These are phyloP conservation scores for Penicillium sclerotigenum DNA, from an alignment of 2,329 filamentous ascomycete species.

Conservation along the genomic window DNA sequence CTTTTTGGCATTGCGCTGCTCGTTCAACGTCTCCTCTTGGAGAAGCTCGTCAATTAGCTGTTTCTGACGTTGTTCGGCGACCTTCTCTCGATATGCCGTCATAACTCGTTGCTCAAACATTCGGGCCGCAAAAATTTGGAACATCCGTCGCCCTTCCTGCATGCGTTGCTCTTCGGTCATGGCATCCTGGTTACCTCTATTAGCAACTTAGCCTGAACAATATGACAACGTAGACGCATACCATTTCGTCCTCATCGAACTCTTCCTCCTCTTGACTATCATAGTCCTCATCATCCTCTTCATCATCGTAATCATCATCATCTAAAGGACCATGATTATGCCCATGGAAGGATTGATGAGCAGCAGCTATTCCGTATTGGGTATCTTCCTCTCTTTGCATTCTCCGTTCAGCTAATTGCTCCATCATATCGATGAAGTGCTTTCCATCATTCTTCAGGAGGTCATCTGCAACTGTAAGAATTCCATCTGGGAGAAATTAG, in stretches of 20 bases:
- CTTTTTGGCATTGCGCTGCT: slow-evolving; percentile 85
- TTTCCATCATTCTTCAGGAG: slow-evolving; percentile 98
- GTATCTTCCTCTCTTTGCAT: slow-evolving; percentile 97
- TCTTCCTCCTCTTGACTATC: slow-evolving; percentile 63
- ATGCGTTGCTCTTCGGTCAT: slow-evolving; percentile 99
- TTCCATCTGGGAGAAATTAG: slow-evolving; percentile 65
- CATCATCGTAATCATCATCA: slow-evolving; percentile 69
- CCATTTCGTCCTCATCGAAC: slow-evolving; percentile 65
- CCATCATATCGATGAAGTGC: slow-evolving; percentile 99
- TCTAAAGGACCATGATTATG: slow-evolving; percentile 76
- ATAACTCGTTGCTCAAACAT: slow-evolving; percentile 99
- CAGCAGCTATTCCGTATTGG: slow-evolving; percentile 61
- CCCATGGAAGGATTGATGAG: slow-evolving; percentile 59
- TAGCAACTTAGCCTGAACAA: not conserved
- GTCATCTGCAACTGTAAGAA: slow-evolving; percentile 97
- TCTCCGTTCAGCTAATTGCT: slow-evolving; percentile 91
- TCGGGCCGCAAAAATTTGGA: slow-evolving; percentile 96
- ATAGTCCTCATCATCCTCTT: slow-evolving; percentile 65
- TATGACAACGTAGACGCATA: slow-evolving; percentile 35
- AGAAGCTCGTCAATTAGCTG: slow-evolving; percentile 88
- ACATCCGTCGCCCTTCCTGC: slow-evolving; percentile 98
- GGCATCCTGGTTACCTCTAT: slow-evolving; percentile 66
- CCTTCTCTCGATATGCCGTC: slow-evolving; percentile 96
- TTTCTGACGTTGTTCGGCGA: slow-evolving; percentile 85
- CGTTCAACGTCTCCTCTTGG: slow-evolving; percentile 73